phyloP scores from a whole-genome alignment of 1,284 basidiomycete genomes.

The Gomphus bonarii region DNA sequence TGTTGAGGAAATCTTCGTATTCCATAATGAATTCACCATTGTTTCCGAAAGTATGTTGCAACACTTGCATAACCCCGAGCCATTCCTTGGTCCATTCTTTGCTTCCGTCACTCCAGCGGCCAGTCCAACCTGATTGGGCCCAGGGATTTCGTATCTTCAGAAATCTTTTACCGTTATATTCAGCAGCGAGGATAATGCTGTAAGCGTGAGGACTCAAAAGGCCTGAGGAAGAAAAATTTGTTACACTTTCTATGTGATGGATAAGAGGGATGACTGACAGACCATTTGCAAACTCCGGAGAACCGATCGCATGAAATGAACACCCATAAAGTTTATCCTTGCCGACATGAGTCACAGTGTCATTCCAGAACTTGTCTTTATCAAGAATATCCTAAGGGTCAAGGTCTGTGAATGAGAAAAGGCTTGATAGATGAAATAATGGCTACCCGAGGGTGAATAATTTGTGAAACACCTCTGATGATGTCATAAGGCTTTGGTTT shows the following conservation, averaged over 20 bases:
- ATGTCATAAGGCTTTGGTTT: no score
- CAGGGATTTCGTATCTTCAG: slow-evolving; percentile 44
- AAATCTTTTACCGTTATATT: slow-evolving; percentile 37
- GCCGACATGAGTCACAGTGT: slow-evolving; percentile 24
- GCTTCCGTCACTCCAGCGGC: slow-evolving; percentile 41
- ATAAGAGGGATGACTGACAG: not conserved
- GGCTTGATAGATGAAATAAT: slow-evolving; percentile 18
- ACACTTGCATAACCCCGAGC: slow-evolving; percentile 29
- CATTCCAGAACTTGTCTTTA: slow-evolving; percentile 18
- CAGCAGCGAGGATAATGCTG: slow-evolving; percentile 37
- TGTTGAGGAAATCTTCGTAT: slow-evolving; percentile 39
- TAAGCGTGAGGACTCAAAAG: slow-evolving; percentile 30
- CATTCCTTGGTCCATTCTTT: slow-evolving; percentile 38
- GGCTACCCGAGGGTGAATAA: slow-evolving; percentile 27
- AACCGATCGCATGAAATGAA: not conserved
- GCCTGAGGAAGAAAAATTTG: not conserved
- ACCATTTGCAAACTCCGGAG: not conserved
- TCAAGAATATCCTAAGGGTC: slow-evolving; percentile 19
- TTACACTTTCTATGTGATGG: not conserved
- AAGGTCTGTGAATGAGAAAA: slow-evolving; percentile 31
- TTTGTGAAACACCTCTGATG: slow-evolving; percentile 36
- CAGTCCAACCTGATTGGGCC: slow-evolving; percentile 40
- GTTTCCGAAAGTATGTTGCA: slow-evolving; percentile 34
- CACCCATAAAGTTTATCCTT: slow-evolving; percentile 36
- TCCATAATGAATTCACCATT: slow-evolving; percentile 49